Conservation (phyloP, 176 grass and related monocot species). For the Avena insularis region DNA sequence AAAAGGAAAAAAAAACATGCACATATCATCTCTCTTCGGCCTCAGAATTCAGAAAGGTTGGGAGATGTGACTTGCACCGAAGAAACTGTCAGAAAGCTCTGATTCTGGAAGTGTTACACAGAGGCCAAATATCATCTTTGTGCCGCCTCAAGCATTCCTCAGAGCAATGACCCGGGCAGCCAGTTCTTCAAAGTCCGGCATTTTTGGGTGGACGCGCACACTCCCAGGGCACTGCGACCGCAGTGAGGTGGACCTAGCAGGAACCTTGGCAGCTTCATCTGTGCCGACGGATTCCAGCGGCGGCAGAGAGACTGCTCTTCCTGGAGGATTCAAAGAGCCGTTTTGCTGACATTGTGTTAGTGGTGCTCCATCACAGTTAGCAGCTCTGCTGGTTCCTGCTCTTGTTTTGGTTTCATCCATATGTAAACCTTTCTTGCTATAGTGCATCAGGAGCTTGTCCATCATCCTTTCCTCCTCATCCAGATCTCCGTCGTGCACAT, state of each 20-base stretch:
- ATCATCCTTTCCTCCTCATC: constrained; percentile 83
- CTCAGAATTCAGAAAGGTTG: constrained; percentile 12
- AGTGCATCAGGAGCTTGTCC: constrained; percentile 76
- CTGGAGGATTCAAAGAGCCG: constrained; percentile 33
- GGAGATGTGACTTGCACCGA: neutral
- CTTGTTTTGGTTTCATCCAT: neutral
- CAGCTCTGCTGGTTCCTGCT: constrained; percentile 27
- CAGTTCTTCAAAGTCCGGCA: constrained; percentile 68
- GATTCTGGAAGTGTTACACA: constrained; percentile 33
- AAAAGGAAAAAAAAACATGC: constrained; percentile 13
- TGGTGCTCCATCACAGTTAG: neutral
- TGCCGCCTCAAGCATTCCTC: constrained; percentile 48
- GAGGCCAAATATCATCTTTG: neutral
- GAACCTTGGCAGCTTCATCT: constrained; percentile 7
- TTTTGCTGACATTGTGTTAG: constrained; percentile 10
- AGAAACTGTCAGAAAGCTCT: neutral
- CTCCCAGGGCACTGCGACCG: constrained; percentile 14
- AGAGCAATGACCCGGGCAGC: constrained; percentile 60
- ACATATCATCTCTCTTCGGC: constrained; percentile 14
- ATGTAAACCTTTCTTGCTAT: constrained; percentile 68
- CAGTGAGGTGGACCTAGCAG: constrained; percentile 51
- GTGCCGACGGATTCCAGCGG: constrained; percentile 2
- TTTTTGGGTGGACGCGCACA: constrained; percentile 60
- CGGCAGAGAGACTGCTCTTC: constrained; percentile 49
- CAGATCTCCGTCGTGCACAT: neutral